Percentiles rank a stretch among this genome's conserved stretches.
These are phyloP conservation scores for Fragaria iinumae DNA, from an alignment of 306 rosid genomes.

Conservation along the genomic window DNA sequence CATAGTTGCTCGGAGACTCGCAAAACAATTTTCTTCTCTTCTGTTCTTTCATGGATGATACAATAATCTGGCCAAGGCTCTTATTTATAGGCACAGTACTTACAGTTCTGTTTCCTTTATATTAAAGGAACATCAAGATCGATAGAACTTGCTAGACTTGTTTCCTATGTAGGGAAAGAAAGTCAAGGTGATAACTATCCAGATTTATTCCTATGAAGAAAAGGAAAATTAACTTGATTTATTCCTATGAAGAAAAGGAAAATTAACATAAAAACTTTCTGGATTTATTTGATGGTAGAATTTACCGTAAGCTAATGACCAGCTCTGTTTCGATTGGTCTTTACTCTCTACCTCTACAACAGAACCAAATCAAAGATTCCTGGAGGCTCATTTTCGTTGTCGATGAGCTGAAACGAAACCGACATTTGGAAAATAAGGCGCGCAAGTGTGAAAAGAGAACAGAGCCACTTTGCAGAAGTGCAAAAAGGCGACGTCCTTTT, in stretches of 20 bases:
- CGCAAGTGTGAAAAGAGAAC: neutral
- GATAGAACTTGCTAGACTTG: neutral
- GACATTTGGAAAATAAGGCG: neutral
- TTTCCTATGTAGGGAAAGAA: neutral
- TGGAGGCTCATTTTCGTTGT: too few relatives aligned
- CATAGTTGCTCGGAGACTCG: too few relatives aligned
- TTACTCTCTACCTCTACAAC: neutral
- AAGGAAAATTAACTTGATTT: too few relatives aligned
- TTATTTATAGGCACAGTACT: neutral
- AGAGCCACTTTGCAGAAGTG: neutral
- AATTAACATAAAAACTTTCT: too few relatives aligned
- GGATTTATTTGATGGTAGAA: too few relatives aligned
- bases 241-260: too few relatives aligned
- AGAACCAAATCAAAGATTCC: too few relatives aligned
- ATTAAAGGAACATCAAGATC: neutral
- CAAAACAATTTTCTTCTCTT: neutral
- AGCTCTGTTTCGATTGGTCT: neutral
- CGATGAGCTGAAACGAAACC: neutral
- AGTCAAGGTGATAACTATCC: too few relatives aligned
- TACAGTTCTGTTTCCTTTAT: neutral
- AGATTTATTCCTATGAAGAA: too few relatives aligned
- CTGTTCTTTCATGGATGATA: neutral
- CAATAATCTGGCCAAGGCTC: neutral
- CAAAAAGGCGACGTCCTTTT: slow-evolving; percentile 2
- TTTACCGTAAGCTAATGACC: too few relatives aligned